phyloP scores from a whole-genome alignment of 495 filamentous ascomycete species.

The Pyrenopolyporus hunteri region DNA sequence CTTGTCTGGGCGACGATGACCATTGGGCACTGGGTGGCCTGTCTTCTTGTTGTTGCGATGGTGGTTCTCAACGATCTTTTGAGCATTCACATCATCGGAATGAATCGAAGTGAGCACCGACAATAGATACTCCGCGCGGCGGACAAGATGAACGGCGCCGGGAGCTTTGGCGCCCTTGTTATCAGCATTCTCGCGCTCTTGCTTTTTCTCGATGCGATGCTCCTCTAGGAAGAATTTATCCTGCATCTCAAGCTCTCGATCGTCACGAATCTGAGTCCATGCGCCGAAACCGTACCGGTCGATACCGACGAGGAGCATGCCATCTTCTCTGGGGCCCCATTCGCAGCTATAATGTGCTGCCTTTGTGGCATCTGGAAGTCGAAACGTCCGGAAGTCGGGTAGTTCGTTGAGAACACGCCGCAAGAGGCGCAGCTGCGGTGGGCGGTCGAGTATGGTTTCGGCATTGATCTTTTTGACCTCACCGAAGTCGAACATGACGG shows the following conservation, averaged over 20 bases:
- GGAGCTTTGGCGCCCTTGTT: conserved; percentile 85
- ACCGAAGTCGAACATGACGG: conserved; percentile 89
- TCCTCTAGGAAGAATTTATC: conserved; percentile 98
- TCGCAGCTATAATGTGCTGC: conserved; percentile 81
- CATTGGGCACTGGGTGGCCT: conserved; percentile 47
- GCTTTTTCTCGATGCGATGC: conserved; percentile 96
- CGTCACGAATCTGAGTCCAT: conserved; percentile 91
- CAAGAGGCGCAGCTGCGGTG: conserved; percentile 83
- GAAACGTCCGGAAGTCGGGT: conserved; percentile 74
- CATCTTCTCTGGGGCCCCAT: conserved; percentile 93
- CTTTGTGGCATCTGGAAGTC: conserved; percentile 89
- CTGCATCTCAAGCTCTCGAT: conserved; percentile 79
- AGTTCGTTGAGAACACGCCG: conserved; percentile 69
- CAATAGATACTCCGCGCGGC: conserved; percentile 90
- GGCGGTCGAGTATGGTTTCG: conserved; percentile 88
- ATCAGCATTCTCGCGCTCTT: conserved; percentile 79
- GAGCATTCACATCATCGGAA: conserved; percentile 72
- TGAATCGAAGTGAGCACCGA: conserved; percentile 84
- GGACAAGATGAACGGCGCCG: conserved; percentile 93
- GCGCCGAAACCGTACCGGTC: conserved; percentile 91
- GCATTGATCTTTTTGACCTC: conserved; percentile 94
- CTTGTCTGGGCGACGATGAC: conserved; percentile 56
- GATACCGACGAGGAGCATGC: conserved; percentile 95
- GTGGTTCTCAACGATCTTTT: conserved; percentile 83
- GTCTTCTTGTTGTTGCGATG: conserved; percentile 81